Base-by-base conservation (phyloP, 1,284 basidiomycete genomes). In the Ustilago lituana region DNA sequence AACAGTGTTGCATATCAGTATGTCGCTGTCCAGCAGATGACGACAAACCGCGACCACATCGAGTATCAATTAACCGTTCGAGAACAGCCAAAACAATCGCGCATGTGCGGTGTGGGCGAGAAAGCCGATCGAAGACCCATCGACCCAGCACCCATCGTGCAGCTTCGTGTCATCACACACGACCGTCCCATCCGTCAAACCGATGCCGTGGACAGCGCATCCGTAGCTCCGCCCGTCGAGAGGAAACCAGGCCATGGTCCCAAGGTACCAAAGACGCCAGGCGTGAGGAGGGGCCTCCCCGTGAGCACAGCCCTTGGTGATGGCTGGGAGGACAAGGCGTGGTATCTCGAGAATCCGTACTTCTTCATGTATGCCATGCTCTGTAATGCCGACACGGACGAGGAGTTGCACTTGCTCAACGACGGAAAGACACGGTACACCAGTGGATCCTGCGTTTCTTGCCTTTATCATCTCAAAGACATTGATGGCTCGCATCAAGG, bases 91-190 rank as follows among this genome's bases (percentile, higher is more conserved):
- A 76, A 77, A 38, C 77, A 79, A n/a, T 75, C 76, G 7, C 62
- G 77, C 24, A 79, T 79, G 77, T 78, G 77, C 39, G 77, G 77
- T 19, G 69, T 78, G 3, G 76, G 76, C 46, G 92, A 93, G 76
- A 91, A 91, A 86, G 92, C 92, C 59, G 92, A 97, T 85, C 87
- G 94, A 33, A 87, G 94, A 26, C 93, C 94, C 3, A 93, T 98
- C 79, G 93, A 97, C 85, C 94, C 95, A 0, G 93, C 93, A 0
- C 94, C 94, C 12, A 94, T 97, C 82, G 89, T 97, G n/a, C 93
- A 95, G 83, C 87, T 98, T 7, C 89, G 91, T 50, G 91, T 97
- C 54, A 86, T 92, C 72, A 91, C 75, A 6, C 77, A 79, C 62
- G 73, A 77, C 27, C 61, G 52, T 4, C 69, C 69, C n/a, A 23